Percentiles rank a stretch among this genome's conserved stretches.
These are phyloP conservation scores for Fraxinus cuspidata DNA, from an alignment of 257 asterid species.

Conservation along the genomic window DNA sequence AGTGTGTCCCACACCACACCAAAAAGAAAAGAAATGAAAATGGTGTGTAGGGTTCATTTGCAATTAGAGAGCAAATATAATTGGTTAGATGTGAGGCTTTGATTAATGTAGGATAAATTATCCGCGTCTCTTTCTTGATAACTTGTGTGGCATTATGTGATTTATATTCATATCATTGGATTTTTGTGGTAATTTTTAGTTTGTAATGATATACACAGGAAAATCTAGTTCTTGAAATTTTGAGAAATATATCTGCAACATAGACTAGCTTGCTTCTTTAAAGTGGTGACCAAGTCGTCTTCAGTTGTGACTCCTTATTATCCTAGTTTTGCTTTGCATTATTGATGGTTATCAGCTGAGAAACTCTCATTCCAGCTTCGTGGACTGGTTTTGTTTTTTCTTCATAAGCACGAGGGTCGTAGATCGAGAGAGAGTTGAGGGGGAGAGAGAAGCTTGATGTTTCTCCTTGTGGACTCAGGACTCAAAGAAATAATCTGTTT, in stretches of 20 bases:
- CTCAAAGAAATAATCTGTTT: not conserved
- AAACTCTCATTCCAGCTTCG: not conserved
- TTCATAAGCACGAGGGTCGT: not conserved
- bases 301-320: not conserved
- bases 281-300: not conserved
- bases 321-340: not conserved
- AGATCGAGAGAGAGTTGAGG: not conserved
- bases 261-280: not conserved
- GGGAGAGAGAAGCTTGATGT: not conserved
- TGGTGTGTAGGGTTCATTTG: not conserved
- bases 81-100: no score
- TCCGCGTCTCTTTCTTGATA: not conserved
- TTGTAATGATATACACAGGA: not conserved
- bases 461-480: not conserved
- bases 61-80: no score
- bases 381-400: not conserved
- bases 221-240: conserved; percentile 1
- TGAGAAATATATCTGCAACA: not conserved
- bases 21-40: not conserved
- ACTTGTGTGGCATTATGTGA: not conserved
- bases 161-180: not conserved
- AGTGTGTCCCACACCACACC: not conserved
- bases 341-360: not conserved
- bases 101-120: not conserved
- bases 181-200: not conserved